These are phyloP conservation scores for Xerocomus brunneocitrinus DNA, from an alignment of 768 basidiomycete genomes.

Conservation along the genomic window DNA sequence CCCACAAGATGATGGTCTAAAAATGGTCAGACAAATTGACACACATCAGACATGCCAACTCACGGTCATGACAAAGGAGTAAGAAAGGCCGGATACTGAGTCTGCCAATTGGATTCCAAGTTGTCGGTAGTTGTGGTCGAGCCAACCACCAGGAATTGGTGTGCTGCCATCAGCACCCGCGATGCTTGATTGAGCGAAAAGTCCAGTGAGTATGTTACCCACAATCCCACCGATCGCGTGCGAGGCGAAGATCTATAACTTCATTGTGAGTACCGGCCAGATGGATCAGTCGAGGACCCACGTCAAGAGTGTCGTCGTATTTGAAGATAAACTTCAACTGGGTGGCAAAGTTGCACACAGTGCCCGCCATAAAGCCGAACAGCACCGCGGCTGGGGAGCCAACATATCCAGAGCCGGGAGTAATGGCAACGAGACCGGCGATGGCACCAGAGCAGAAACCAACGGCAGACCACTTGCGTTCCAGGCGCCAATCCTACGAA, in stretches of 20 bases:
- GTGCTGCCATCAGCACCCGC: constrained; percentile 76
- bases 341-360: constrained; percentile 91
- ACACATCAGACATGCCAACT: constrained; percentile 22
- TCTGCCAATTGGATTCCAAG: constrained; percentile 84
- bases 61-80: constrained; percentile 76
- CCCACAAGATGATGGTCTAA: constrained; percentile 77
- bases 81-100: constrained; percentile 57
- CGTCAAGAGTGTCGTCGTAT: constrained; percentile 81
- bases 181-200: constrained; percentile 81
- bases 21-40: background rate
- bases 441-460: constrained; percentile 97
- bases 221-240: constrained; percentile 75
- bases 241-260: constrained; percentile 77
- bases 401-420: constrained; percentile 79
- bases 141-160: constrained; percentile 75
- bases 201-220: constrained; percentile 79
- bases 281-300: constrained; percentile 30
- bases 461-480: constrained; percentile 89
- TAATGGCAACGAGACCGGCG: constrained; percentile 84
- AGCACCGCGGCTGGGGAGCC: constrained; percentile 78
- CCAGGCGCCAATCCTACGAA: constrained; percentile 78
- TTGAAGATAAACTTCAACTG: constrained; percentile 80
- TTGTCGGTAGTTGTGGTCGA: constrained; percentile 77
- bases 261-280: background rate
- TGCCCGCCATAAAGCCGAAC: constrained; percentile 82